phyloP scores from a whole-genome alignment of 179 eudicot species.

The Heliamphora pulchella region DNA sequence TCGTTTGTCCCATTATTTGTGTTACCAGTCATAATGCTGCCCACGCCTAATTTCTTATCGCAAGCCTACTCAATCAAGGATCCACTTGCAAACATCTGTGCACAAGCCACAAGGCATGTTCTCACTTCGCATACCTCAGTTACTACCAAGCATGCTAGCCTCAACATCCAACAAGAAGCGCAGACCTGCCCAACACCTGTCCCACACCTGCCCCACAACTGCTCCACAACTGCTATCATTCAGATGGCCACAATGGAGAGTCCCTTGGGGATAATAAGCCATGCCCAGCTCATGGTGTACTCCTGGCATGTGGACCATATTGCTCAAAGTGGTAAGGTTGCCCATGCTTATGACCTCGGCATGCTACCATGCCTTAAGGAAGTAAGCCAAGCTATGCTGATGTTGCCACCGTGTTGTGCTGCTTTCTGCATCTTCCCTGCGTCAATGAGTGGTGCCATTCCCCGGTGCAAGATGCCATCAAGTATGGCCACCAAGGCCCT shows the following conservation, averaged over 20 bases:
- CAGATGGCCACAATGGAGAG: neutral
- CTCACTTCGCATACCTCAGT: neutral
- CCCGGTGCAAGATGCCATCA: neutral
- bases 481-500: no score
- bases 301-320: neutral
- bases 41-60: neutral
- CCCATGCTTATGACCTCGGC: neutral
- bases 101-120: neutral
- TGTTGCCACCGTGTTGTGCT: neutral
- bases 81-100: neutral
- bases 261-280: neutral
- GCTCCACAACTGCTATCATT: neutral
- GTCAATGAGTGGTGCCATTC: neutral
- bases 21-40: no score
- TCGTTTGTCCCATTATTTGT: no score
- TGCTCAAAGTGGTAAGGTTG: neutral
- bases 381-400: neutral
- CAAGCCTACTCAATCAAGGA: neutral
- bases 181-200: no score
- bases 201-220: neutral
- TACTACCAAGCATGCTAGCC: neutral
- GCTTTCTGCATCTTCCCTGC: no score
- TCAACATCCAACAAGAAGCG: neutral
- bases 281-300: neutral
- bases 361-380: neutral